These are phyloP conservation scores for Magnolia kwangsiensis DNA, from an alignment of 164 flowering plant genomes.

Conservation along the genomic window DNA sequence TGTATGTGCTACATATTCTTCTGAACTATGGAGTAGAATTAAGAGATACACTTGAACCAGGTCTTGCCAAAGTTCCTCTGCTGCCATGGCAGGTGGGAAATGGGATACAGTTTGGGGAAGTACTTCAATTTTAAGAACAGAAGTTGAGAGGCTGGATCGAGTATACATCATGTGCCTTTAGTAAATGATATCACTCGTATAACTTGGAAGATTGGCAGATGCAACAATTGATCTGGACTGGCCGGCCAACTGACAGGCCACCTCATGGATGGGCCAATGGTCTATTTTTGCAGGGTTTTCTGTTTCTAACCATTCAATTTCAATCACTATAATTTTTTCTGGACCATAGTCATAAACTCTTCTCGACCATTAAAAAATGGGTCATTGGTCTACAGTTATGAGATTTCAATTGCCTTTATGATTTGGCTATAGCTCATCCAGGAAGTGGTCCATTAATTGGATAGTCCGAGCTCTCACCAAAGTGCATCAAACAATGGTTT, in stretches of 20 bases:
- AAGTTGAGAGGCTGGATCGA: not conserved
- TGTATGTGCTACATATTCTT: slow-evolving; percentile 74
- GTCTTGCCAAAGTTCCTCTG: slow-evolving; percentile 72
- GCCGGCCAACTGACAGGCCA: not conserved
- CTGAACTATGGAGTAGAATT: slow-evolving; percentile 88
- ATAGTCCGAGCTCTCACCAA: not conserved
- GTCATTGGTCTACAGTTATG: not conserved
- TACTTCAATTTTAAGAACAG: not conserved
- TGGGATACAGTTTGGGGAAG: slow-evolving; percentile 9
- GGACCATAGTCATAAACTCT: not conserved
- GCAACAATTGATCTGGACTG: not conserved
- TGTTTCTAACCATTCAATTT: not conserved
- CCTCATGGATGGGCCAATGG: not conserved
- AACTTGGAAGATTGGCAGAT: not conserved
- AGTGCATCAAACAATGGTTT: not conserved
- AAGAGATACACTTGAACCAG: slow-evolving; percentile 69
- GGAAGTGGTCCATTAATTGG: not conserved
- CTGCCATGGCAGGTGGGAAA: slow-evolving; percentile 88
- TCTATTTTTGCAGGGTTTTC: not conserved
- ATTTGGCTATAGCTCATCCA: not conserved
- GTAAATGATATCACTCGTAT: not conserved
- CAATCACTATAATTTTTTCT: not conserved
- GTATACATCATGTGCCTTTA: not conserved
- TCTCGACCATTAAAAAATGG: not conserved
- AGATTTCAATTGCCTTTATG: not conserved